Evolutionary conservation across 2,329 filamentous ascomycete genomes (phyloP).

Genomic region (Furcasterigmium sp.): DNA sequence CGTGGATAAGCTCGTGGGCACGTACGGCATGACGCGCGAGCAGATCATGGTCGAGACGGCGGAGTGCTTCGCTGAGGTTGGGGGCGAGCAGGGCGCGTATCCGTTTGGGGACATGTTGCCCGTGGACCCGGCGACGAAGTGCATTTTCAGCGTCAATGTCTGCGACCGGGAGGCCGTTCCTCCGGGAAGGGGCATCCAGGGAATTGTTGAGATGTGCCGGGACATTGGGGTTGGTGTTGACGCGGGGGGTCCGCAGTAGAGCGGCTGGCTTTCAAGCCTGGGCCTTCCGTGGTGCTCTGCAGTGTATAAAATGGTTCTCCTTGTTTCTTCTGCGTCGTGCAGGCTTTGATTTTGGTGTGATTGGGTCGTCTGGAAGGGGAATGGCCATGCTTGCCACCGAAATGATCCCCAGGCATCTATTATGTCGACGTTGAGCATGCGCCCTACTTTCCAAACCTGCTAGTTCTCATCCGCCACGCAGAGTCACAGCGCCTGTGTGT

Average conservation of each 20-base stretch:
- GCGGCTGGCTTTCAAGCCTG: too few relatives aligned
- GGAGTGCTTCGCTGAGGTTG: conserved; percentile 1
- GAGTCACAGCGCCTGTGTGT: too few relatives aligned
- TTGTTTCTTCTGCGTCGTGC: too few relatives aligned
- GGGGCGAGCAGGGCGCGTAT: background rate
- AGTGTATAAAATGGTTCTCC: too few relatives aligned
- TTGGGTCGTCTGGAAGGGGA: too few relatives aligned
- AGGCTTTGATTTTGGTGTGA: too few relatives aligned
- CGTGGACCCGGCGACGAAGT: conserved; percentile 1
- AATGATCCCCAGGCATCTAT: too few relatives aligned
- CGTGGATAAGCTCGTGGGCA: conserved; percentile 6
- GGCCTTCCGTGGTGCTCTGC: too few relatives aligned
- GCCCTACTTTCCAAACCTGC: too few relatives aligned
- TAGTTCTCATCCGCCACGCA: too few relatives aligned
- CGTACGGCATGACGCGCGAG: conserved; percentile 8
- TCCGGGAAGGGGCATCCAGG: background rate
- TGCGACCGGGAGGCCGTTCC: background rate
- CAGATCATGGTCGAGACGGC: conserved; percentile 2
- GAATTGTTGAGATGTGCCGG: background rate
- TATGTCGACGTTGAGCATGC: too few relatives aligned
- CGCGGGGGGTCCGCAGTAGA: background rate
- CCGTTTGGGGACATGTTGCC: conserved; percentile 1
- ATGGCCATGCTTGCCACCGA: too few relatives aligned
- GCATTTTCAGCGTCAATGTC: conserved; percentile 2
- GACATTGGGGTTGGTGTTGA: background rate